Evolutionary conservation across 768 basidiomycete genomes (phyloP).

Genomic region (Megacollybia marginata): DNA sequence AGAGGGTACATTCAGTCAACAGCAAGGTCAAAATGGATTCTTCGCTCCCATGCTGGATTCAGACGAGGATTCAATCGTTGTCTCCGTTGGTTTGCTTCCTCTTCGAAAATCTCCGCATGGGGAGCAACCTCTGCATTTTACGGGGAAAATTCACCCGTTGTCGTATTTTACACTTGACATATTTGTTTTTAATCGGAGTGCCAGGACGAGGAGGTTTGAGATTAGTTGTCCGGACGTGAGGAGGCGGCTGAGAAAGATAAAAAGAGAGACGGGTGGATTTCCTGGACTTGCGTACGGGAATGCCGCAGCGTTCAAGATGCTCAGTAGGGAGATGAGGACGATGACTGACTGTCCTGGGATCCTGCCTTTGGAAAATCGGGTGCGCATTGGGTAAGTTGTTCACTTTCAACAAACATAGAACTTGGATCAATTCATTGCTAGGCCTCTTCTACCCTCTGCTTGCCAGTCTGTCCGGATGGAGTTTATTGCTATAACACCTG

Average conservation of each 20-base stretch:
- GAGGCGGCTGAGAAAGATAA: conserved; percentile 33
- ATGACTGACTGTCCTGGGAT: conserved; percentile 52
- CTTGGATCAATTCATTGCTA: conserved; percentile 19
- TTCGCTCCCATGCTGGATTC: conserved; percentile 1
- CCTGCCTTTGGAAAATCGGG: conserved; percentile 68
- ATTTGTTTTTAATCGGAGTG: conserved; percentile 79
- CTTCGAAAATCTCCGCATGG: conserved; percentile 40
- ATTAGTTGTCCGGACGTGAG: conserved; percentile 57
- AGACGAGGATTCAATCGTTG: conserved; percentile 1
- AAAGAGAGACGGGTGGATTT: conserved; percentile 13
- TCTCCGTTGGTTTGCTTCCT: conserved; percentile 44
- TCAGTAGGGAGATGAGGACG: conserved; percentile 19
- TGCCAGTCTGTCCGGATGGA: conserved; percentile 86
- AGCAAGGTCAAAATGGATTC: conserved; percentile 21
- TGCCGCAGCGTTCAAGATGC: conserved; percentile 16
- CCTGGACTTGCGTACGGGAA: conserved; percentile 5
- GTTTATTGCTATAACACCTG: conserved; percentile 73
- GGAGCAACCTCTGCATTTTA: neutral
- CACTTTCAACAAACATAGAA: neutral
- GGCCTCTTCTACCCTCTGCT: conserved; percentile 71
- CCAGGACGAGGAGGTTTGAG: conserved; percentile 72
- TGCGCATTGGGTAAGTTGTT: conserved; percentile 66
- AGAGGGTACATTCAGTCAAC: conserved; percentile 33
- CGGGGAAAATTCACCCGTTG: conserved; percentile 57
- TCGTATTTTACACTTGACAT: conserved; percentile 78